Conservation (phyloP, 1,284 basidiomycete genomes). For the Cryptococcus floricola region DNA sequence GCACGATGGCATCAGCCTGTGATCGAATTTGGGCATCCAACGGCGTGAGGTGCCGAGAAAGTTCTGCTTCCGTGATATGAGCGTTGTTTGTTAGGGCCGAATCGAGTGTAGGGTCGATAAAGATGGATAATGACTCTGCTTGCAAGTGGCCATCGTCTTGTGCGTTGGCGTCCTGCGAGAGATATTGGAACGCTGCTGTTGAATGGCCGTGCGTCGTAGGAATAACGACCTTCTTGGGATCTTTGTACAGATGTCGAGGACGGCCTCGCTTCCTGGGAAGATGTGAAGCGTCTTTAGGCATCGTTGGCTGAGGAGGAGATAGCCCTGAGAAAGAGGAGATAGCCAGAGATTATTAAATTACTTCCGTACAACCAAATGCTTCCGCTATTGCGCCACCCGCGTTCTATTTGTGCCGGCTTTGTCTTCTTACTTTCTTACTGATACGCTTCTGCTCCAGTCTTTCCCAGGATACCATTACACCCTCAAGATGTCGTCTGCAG, state of each 20-base stretch:
- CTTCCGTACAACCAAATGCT: not conserved
- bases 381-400: not conserved
- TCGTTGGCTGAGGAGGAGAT: not conserved
- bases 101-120: too few relatives aligned
- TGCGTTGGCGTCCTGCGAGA: too few relatives aligned
- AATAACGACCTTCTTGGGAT: not conserved
- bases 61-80: too few relatives aligned
- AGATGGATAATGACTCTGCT: too few relatives aligned
- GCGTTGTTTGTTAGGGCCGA: too few relatives aligned
- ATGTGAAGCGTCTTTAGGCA: not conserved
- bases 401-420: not conserved
- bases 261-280: not conserved
- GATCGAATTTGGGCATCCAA: too few relatives aligned
- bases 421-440: not conserved
- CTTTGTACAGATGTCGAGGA: not conserved
- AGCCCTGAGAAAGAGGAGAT: not conserved
- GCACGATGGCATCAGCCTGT: too few relatives aligned
- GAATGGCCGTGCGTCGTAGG: too few relatives aligned
- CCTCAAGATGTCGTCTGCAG: slow-evolving; percentile 1
- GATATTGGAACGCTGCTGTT: too few relatives aligned
- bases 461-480: not conserved
- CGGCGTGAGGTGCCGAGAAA: too few relatives aligned
- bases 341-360: not conserved
- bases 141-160: too few relatives aligned
- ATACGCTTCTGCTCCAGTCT: not conserved